Conservation (phyloP, 768 basidiomycete species). For the Tremella yokohamensis region DNA sequence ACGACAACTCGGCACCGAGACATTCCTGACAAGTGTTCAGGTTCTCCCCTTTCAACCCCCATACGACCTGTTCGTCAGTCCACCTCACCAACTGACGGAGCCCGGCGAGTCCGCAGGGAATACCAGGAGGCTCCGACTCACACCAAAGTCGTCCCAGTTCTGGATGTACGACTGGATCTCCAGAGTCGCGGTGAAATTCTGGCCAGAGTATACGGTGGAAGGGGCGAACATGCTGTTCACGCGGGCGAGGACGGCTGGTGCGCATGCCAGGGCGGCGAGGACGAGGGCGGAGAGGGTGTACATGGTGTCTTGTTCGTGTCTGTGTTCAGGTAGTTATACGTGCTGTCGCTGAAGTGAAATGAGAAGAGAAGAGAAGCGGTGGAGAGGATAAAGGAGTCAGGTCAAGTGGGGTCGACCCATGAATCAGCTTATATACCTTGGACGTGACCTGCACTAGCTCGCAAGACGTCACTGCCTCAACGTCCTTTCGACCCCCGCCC, state of each 20-base stretch:
- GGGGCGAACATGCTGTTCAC: constrained; percentile 4
- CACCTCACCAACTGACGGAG: too few relatives aligned
- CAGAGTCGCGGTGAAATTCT: constrained; percentile 2
- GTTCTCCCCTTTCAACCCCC: constrained; percentile 5
- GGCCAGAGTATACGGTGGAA: neutral
- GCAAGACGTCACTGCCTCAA: too few relatives aligned
- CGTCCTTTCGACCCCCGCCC: too few relatives aligned
- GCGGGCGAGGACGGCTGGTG: too few relatives aligned
- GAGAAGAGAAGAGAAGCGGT: neutral
- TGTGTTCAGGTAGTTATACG: neutral
- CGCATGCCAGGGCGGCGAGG: neutral
- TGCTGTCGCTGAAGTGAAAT: neutral
- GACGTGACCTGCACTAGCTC: too few relatives aligned
- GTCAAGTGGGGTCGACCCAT: too few relatives aligned
- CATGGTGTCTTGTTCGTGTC: neutral
- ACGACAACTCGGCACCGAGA: constrained; percentile 9
- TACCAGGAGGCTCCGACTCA: neutral
- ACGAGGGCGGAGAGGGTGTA: neutral
- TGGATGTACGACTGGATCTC: constrained; percentile 1
- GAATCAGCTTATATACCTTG: too few relatives aligned
- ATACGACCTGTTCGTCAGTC: constrained; percentile 3
- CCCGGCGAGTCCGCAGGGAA: too few relatives aligned
- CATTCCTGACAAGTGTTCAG: constrained; percentile 11
- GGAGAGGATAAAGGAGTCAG: neutral
- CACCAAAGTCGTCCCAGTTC: constrained; percentile 15